These are phyloP conservation scores for Spathaspora girioi DNA, from an alignment of 805 yeast genomes.

Conservation along the genomic window DNA sequence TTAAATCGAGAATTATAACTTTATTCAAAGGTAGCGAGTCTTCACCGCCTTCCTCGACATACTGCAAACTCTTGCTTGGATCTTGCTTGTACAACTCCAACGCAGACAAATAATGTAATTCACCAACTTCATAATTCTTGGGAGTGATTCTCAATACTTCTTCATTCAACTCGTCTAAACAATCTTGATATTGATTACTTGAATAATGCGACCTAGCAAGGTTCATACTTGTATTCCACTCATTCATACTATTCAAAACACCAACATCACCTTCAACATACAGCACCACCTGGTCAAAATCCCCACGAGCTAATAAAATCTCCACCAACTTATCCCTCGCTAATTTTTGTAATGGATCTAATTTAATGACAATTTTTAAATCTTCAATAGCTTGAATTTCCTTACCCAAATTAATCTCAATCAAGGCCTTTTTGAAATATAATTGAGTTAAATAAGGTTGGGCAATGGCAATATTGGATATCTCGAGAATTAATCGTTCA, in stretches of 20 bases:
- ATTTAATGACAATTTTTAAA: constrained; percentile 44
- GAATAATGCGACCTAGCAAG: background rate
- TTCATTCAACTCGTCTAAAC: constrained; percentile 25
- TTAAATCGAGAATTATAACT: constrained; percentile 21
- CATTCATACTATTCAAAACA: constrained; percentile 11
- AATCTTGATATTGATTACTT: constrained; percentile 15
- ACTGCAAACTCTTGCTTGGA: background rate
- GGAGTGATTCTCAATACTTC: constrained; percentile 38
- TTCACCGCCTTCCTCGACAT: background rate
- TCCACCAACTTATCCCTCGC: constrained; percentile 51
- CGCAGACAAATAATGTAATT: constrained; percentile 6
- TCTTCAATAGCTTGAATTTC: constrained; percentile 51
- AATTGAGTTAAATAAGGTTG: constrained; percentile 36
- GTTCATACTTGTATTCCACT: constrained; percentile 11
- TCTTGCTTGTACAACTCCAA: constrained; percentile 6
- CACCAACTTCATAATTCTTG: constrained; percentile 20
- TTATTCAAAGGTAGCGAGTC: constrained; percentile 10
- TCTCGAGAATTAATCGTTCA: constrained; percentile 10
- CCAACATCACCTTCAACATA: constrained; percentile 12
- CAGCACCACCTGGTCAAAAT: constrained; percentile 28
- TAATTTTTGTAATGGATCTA: constrained; percentile 37
- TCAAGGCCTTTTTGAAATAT: constrained; percentile 57
- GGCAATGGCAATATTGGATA: constrained; percentile 3
- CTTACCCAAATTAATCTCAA: constrained; percentile 54
- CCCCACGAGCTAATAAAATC: constrained; percentile 51